phyloP scores from a whole-genome alignment of 1,139 yeast genomes.

The Yamadazyma songkhlaensis region DNA sequence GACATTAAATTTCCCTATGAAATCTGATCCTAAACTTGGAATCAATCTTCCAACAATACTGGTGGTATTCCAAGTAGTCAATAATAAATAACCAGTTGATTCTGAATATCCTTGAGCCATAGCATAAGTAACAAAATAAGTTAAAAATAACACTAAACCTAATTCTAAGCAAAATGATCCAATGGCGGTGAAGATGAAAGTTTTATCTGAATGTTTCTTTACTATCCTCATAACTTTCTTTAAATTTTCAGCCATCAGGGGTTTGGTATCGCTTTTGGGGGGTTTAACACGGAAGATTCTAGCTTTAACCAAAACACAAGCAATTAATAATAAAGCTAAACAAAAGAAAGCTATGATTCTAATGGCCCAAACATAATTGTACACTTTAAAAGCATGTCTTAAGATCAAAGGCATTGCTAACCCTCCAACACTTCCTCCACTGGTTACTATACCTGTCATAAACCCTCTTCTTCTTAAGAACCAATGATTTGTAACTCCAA shows the following conservation, averaged over 20 bases:
- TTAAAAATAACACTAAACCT: conserved; percentile 49
- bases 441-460: conserved; percentile 36
- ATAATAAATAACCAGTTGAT: conserved; percentile 48
- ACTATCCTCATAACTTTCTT: conserved; percentile 2
- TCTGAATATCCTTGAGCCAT: conserved; percentile 51
- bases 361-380: conserved; percentile 37
- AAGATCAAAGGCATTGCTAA: conserved; percentile 33
- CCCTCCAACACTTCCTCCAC: conserved; percentile 42
- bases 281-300: conserved; percentile 20
- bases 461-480: conserved; percentile 31
- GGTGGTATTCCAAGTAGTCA: conserved; percentile 56
- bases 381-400: conserved; percentile 25
- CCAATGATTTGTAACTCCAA: conserved; percentile 42
- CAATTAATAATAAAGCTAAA: conserved; percentile 28
- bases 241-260: too few relatives aligned
- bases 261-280: not conserved
- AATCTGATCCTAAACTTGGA: conserved; percentile 56
- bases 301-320: conserved; percentile 45
- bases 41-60: conserved; percentile 59
- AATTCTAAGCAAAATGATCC: conserved; percentile 52
- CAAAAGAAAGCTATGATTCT: conserved; percentile 33
- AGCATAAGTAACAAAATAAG: conserved; percentile 57
- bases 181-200: conserved; percentile 21
- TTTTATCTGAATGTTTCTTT: conserved; percentile 16
- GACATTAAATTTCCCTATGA: conserved; percentile 56